These are phyloP conservation scores for Murraya koenigii DNA, from an alignment of 345 rosid species.

Conservation along the genomic window DNA sequence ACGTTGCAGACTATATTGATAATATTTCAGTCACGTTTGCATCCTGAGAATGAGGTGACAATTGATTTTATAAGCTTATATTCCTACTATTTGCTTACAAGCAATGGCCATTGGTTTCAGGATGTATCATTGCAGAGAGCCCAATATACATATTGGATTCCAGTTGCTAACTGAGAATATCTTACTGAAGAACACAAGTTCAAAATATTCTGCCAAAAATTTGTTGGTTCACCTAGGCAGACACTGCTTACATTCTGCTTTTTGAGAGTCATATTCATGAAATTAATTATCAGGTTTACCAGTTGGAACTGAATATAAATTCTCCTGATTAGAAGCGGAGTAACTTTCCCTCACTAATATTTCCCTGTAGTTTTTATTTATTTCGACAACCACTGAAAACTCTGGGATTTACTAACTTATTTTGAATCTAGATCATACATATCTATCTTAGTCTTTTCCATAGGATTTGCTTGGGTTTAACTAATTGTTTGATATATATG, in stretches of 20 bases:
- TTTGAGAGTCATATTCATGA: background rate
- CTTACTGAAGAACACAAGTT: background rate
- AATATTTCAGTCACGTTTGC: constrained; percentile 87
- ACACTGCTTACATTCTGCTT: background rate
- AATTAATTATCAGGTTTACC: background rate
- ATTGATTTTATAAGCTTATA: constrained; percentile 17
- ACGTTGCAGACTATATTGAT: constrained; percentile 91
- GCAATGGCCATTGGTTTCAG: constrained; percentile 5
- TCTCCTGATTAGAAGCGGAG: background rate
- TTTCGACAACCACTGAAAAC: background rate
- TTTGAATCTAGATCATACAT: background rate
- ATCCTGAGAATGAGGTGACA: constrained; percentile 83
- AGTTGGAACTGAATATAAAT: background rate
- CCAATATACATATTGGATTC: constrained; percentile 6
- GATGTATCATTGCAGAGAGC: constrained; percentile 5
- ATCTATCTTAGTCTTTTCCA: background rate
- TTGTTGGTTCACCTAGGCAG: background rate
- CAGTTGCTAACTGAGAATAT: background rate
- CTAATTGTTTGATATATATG: background rate
- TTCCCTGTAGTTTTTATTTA: background rate
- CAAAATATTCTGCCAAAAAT: background rate
- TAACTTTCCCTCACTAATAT: background rate
- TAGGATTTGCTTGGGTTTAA: background rate
- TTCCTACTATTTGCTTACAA: background rate
- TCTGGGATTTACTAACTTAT: background rate